phyloP scores from a whole-genome alignment of 2,329 filamentous ascomycete species.

The Ascochyta lentis region DNA sequence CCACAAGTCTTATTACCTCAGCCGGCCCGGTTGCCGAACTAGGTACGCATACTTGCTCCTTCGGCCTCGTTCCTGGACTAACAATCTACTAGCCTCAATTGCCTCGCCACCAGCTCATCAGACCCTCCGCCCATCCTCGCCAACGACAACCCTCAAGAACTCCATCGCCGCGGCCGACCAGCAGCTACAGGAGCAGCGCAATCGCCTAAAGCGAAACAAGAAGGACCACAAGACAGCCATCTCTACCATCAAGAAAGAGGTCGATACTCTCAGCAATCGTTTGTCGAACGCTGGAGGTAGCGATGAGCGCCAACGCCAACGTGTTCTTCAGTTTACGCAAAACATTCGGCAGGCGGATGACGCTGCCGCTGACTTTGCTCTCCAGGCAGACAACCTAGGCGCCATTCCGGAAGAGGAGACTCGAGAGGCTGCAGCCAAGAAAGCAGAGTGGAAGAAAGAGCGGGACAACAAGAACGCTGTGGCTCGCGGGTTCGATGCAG shows the following conservation, averaged over 20 bases:
- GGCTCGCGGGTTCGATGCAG: constrained; percentile 65
- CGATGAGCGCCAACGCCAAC: constrained; percentile 78
- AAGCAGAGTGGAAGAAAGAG: constrained; percentile 64
- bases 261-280: constrained; percentile 70
- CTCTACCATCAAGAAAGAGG: constrained; percentile 73
- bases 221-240: constrained; percentile 77
- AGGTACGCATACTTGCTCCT: constrained; percentile 50
- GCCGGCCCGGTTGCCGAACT: constrained; percentile 64
- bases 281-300: constrained; percentile 72
- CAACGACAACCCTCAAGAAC: constrained; percentile 76
- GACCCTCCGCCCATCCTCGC: constrained; percentile 74
- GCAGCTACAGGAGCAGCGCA: constrained; percentile 73
- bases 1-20: constrained; percentile 74
- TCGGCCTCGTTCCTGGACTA: neutral
- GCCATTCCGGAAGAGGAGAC: constrained; percentile 68
- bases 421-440: constrained; percentile 63
- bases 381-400: constrained; percentile 70
- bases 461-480: constrained; percentile 58
- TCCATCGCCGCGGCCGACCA: constrained; percentile 76
- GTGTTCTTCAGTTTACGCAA: constrained; percentile 76
- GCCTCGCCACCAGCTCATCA: constrained; percentile 62
- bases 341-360: constrained; percentile 75
- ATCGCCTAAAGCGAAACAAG: constrained; percentile 71
- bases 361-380: constrained; percentile 62
- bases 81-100: constrained; percentile 34